Base-by-base conservation (phyloP, 805 yeast genomes). In the Peterozyma toletana region DNA sequence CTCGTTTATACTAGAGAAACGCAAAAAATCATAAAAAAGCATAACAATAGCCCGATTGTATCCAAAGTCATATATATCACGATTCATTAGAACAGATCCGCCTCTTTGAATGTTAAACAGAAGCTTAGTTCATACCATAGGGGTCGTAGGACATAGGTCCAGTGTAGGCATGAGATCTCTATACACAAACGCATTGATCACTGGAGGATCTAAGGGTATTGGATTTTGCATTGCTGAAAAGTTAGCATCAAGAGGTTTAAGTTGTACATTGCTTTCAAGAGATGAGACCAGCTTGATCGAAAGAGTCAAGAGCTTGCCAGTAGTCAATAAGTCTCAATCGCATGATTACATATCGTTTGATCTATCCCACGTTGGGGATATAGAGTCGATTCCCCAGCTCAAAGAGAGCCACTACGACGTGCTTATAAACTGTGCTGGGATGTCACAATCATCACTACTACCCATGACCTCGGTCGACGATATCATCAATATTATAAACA, bases 191-290 rank as follows among this genome's bases (percentile, higher is more conserved):
- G 82, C 80, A 0, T 50, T 77, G 4, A 60, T 83, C 2, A 82
- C 88, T 0, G 93, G 93, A 1, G 89, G 83, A 0, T 78, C 89
- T 0, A 62, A 72, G 38, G 91, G 93, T 0, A 63, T 84, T 11
- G 93, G 93, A 0, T 60, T 67, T 3, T 70, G 70, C 0, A 72
- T 85, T 14, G 82, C 88, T 0, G 49, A 55, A 31, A 56, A 53
- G 30, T 62, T 84, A 27, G 74, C 86, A 0, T 39, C 48, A 0
- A 51, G 64, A 29, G 90, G 90, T 1, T 72, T 76, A 21, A 64
- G 63, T 16, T 63, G 79, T 5, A 66, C 80, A 0, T 55, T 83
- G 14, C 48, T 79, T 5, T 72, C 87, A 0, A 57, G 86, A 36
- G 66, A 74, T 42, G 63, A 62, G 33, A 50, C 52, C 0, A 52